phyloP scores from a whole-genome alignment of 108 stramenopile genomes.

The Nitzschia inconspicua region DNA sequence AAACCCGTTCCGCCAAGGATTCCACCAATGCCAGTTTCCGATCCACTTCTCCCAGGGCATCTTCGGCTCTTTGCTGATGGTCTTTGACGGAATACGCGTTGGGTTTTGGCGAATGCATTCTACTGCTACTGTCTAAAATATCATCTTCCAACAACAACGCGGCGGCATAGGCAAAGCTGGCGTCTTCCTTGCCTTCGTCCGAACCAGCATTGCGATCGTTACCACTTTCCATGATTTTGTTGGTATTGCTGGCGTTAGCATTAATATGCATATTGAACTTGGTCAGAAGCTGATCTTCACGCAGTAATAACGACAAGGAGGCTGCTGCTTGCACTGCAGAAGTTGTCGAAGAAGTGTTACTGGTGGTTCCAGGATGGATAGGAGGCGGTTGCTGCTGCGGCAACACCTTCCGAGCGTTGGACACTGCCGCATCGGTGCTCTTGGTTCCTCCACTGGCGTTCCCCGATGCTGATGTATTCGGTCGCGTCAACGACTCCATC shows the following conservation, averaged over 20 bases:
- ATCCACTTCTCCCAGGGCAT: constrained; percentile 78
- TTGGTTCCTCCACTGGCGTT: not conserved
- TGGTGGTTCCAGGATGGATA: not conserved
- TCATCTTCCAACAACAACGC: constrained; percentile 50
- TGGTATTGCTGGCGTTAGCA: not conserved
- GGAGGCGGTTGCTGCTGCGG: not conserved
- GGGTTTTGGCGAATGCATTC: too few species aligned
- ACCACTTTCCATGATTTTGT: not conserved
- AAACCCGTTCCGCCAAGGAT: constrained; percentile 68
- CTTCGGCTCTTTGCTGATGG: constrained; percentile 48
- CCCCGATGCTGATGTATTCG: too few species aligned
- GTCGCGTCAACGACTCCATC: too few species aligned
- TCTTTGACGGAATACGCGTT: not conserved
- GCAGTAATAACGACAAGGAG: constrained; percentile 59
- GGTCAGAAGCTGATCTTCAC: constrained; percentile 66
- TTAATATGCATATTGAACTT: constrained; percentile 47
- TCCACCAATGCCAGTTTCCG: constrained; percentile 75
- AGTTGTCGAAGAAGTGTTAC: not conserved
- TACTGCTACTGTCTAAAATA: constrained; percentile 1
- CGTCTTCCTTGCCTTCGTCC: not conserved
- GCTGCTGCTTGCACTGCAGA: constrained; percentile 48
- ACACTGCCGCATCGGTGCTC: not conserved
- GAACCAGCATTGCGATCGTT: not conserved
- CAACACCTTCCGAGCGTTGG: not conserved
- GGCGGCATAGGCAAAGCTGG: constrained; percentile 65